A percentile compares a stretch with the other conserved stretches of the same genome.
These are phyloP conservation scores for Aphanomyces astaci DNA, from an alignment of 352 stramenopile species.

Conservation along the genomic window DNA sequence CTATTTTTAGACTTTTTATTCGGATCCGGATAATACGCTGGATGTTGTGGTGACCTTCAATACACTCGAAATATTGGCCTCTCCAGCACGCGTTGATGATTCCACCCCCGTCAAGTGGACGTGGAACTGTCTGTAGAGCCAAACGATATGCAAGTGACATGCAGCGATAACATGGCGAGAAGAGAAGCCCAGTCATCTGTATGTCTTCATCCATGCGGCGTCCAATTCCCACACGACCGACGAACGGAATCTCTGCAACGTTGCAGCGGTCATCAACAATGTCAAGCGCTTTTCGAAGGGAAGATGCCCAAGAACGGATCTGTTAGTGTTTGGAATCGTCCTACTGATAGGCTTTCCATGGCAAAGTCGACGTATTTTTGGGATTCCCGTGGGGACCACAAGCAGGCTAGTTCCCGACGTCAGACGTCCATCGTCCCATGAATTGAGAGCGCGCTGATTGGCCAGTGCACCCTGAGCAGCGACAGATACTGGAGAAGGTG, in stretches of 20 bases:
- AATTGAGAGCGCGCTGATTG: not conserved
- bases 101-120: too few species aligned
- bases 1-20: not conserved
- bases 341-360: too few species aligned
- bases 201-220: not conserved
- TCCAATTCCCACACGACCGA: not conserved
- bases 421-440: not conserved
- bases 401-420: not conserved
- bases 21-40: not conserved
- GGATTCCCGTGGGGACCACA: not conserved
- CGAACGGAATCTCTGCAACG: not conserved
- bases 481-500: not conserved
- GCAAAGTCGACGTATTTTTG: too few species aligned
- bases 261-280: not conserved
- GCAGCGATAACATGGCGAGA: too few species aligned
- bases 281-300: not conserved
- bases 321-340: too few species aligned
- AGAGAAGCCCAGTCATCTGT: not conserved
- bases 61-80: too few species aligned
- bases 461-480: not conserved
- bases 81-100: too few species aligned
- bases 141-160: too few species aligned
- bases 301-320: not conserved
- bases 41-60: too few species aligned
- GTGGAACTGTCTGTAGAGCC: too few species aligned